Conservation (phyloP, 352 stramenopile genomes). For the Globisporangium carolinianum region DNA sequence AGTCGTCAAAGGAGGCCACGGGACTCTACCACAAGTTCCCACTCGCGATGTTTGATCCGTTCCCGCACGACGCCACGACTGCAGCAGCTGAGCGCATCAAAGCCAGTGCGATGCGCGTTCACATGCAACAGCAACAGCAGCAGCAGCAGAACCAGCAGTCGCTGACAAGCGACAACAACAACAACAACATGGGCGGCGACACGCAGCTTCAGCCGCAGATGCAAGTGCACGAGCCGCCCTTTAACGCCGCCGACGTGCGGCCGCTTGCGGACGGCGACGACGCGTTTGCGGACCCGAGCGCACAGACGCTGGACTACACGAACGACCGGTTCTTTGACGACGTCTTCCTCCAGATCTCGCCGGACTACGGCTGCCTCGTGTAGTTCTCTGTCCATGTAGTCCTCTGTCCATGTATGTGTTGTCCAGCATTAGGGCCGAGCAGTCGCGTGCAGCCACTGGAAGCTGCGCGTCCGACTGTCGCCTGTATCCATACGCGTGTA, state of each 20-base stretch:
- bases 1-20: slow-evolving; percentile 4
- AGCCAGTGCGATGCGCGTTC: too few relatives aligned
- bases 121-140: too few relatives aligned
- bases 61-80: slow-evolving; percentile 14
- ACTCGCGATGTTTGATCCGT: slow-evolving; percentile 25
- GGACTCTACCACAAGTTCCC: slow-evolving; percentile 21
- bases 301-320: slow-evolving; percentile 48
- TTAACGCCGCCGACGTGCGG: slow-evolving; percentile 28
- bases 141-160: too few relatives aligned
- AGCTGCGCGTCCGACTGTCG: not conserved
- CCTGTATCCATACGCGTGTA: too few relatives aligned
- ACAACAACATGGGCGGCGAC: slow-evolving; percentile 9
- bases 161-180: slow-evolving; percentile 11
- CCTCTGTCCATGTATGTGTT: slow-evolving; percentile 59
- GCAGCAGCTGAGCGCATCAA: not conserved
- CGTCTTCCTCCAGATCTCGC: slow-evolving; percentile 81
- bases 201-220: not conserved
- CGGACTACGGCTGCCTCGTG: slow-evolving; percentile 76
- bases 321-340: slow-evolving; percentile 55
- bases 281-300: slow-evolving; percentile 32
- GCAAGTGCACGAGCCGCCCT: too few relatives aligned
- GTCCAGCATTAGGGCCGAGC: slow-evolving; percentile 56
- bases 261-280: slow-evolving; percentile 2
- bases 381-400: slow-evolving; percentile 81
- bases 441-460: not conserved